Percentiles rank a stretch among this genome's conserved stretches.
These are phyloP conservation scores for Elsinoe batatas DNA, from an alignment of 2,329 filamentous ascomycete species.

Conservation along the genomic window DNA sequence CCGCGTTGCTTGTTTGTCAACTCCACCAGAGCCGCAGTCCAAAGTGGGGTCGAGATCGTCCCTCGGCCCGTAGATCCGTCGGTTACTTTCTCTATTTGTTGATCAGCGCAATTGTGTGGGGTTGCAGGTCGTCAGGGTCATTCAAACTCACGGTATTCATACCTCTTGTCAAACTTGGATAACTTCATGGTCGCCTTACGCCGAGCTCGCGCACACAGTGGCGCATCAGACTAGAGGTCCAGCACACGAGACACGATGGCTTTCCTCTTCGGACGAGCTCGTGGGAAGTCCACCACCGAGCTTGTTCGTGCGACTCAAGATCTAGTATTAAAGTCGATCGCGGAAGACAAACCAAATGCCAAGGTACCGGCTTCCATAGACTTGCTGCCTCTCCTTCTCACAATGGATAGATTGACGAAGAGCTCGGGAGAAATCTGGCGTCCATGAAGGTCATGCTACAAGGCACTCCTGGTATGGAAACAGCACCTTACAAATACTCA, in stretches of 20 bases:
- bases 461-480: constrained; percentile 68
- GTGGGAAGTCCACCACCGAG: constrained; percentile 52
- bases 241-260: constrained; percentile 43
- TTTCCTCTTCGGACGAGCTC: constrained; percentile 57
- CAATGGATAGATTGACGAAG: constrained; percentile 61
- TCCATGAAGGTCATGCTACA: constrained; percentile 93
- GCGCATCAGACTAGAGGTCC: constrained; percentile 1
- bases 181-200: neutral
- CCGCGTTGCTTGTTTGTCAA: no score
- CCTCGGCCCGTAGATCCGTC: neutral
- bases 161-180: neutral
- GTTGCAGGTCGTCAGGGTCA: neutral
- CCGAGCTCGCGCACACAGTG: neutral
- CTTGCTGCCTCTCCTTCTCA: constrained; percentile 2
- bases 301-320: constrained; percentile 55
- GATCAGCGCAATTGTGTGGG: neutral
- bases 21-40: neutral
- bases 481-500: constrained; percentile 2
- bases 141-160: neutral
- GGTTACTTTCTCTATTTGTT: neutral
- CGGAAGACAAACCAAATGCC: constrained; percentile 46
- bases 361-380: constrained; percentile 37
- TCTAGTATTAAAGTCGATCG: constrained; percentile 46
- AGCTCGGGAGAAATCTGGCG: constrained; percentile 71
- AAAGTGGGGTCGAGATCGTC: neutral